phyloP scores from a whole-genome alignment of 176 grass and related monocot species.

The Dendrocalamus sinicus region DNA sequence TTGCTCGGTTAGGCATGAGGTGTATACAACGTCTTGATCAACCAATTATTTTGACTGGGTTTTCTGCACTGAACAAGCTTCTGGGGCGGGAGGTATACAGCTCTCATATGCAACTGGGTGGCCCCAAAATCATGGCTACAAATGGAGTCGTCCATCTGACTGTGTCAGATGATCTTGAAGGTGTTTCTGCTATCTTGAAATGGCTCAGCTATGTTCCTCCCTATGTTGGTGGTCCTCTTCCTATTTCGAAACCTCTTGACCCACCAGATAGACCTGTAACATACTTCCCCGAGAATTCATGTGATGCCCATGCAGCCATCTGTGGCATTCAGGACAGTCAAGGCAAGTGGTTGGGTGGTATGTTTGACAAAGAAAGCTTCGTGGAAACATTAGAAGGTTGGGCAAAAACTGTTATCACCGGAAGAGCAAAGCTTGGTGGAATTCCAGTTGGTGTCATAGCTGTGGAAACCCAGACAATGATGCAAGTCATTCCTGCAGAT shows the following conservation, averaged over 20 bases:
- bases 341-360: slow-evolving; percentile 88
- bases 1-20: slow-evolving; percentile 95
- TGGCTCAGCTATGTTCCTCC: slow-evolving; percentile 99
- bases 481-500: slow-evolving; percentile 95
- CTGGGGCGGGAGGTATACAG: slow-evolving; percentile 98
- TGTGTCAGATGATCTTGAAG: slow-evolving; percentile 96
- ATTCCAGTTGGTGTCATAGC: slow-evolving; percentile 96
- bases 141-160: slow-evolving; percentile 98
- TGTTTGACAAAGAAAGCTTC: slow-evolving; percentile 93
- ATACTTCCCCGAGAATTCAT: slow-evolving; percentile 88
- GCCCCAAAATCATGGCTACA: slow-evolving; percentile 99
- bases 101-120: slow-evolving; percentile 98
- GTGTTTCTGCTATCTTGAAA: slow-evolving; percentile 91
- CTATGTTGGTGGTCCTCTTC: slow-evolving; percentile 84
- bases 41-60: slow-evolving; percentile 93
- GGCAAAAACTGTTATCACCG: slow-evolving; percentile 97
- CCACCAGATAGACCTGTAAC: slow-evolving; percentile 81
- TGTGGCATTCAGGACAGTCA: slow-evolving; percentile 60
- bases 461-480: slow-evolving; percentile 94
- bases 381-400: slow-evolving; percentile 96
- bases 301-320: slow-evolving; percentile 91
- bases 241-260: slow-evolving; percentile 81
- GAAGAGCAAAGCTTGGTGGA: slow-evolving; percentile 93
- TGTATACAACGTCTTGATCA: slow-evolving; percentile 99
- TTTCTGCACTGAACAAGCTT: slow-evolving; percentile 93